These are phyloP conservation scores for Blepharisma japonicum DNA, from an alignment of 73 alveolate genomes.

Conservation along the genomic window DNA sequence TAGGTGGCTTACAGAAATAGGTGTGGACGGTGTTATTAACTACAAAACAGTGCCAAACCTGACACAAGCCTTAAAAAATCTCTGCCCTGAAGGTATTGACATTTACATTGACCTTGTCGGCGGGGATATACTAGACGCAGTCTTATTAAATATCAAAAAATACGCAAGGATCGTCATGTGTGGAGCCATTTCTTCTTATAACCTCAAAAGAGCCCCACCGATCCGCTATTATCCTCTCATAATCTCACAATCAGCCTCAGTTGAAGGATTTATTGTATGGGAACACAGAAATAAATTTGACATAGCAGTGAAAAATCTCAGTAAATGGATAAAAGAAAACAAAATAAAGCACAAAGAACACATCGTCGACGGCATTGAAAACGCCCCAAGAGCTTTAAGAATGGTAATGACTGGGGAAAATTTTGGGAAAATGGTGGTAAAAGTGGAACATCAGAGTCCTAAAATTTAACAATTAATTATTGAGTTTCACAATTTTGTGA, in stretches of 20 bases:
- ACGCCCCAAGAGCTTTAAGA: constrained; percentile 14
- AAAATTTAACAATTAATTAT: background rate
- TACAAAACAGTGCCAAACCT: constrained; percentile 17
- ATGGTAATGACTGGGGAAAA: constrained; percentile 15
- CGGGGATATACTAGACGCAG: constrained; percentile 31
- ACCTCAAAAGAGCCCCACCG: constrained; percentile 14
- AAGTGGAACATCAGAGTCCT: constrained; percentile 11
- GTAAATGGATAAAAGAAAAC: constrained; percentile 22
- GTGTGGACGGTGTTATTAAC: constrained; percentile 23
- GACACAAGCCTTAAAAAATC: constrained; percentile 4
- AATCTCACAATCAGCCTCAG: background rate
- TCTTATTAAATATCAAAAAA: constrained; percentile 18
- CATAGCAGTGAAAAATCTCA: background rate
- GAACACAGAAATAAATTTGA: background rate
- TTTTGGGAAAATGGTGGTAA: constrained; percentile 7
- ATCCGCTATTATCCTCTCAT: background rate
- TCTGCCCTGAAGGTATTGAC: constrained; percentile 37
- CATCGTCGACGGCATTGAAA: constrained; percentile 14
- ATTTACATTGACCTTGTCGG: constrained; percentile 33
- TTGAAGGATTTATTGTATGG: constrained; percentile 29
- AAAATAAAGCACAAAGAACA: constrained; percentile 9
- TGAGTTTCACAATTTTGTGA: background rate
- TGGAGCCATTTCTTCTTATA: constrained; percentile 36
- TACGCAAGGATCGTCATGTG: constrained; percentile 31
- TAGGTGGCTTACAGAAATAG: constrained; percentile 16